phyloP scores from a whole-genome alignment of 495 filamentous ascomycete species.

The Lasiosphaeria miniovina region DNA sequence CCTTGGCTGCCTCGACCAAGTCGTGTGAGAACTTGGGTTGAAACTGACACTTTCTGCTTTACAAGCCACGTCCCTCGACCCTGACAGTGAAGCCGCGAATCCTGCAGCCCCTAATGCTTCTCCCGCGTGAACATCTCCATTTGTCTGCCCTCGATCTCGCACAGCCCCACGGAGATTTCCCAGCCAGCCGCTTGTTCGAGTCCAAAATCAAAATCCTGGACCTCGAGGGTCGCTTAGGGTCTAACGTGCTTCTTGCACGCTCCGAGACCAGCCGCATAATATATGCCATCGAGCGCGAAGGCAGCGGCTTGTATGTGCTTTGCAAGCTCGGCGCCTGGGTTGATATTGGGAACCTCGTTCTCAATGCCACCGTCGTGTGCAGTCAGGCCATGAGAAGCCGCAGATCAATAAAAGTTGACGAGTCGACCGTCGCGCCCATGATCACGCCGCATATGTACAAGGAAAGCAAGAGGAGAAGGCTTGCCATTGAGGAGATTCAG shows the following conservation, averaged over 20 bases:
- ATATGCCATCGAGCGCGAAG: conserved; percentile 72
- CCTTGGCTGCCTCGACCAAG: background rate
- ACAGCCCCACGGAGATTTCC: conserved; percentile 48
- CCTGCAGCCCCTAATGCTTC: conserved; percentile 57
- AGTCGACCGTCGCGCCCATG: conserved; percentile 20
- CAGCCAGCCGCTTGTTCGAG: conserved; percentile 54
- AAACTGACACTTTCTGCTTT: background rate
- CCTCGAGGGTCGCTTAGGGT: conserved; percentile 50
- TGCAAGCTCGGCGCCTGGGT: conserved; percentile 69
- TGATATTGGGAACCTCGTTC: conserved; percentile 46
- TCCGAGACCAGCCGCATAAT: conserved; percentile 55
- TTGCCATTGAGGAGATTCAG: conserved; percentile 54
- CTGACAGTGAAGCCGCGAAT: conserved; percentile 56
- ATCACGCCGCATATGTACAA: conserved; percentile 40
- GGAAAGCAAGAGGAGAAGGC: conserved; percentile 45
- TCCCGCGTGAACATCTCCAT: conserved; percentile 59
- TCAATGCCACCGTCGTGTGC: conserved; percentile 40
- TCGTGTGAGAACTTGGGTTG: background rate
- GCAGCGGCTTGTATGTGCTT: conserved; percentile 62
- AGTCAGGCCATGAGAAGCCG: conserved; percentile 20
- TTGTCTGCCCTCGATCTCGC: conserved; percentile 59
- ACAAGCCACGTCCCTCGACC: conserved; percentile 57
- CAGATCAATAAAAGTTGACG: conserved; percentile 10
- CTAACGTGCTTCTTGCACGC: conserved; percentile 64
- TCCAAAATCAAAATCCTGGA: conserved; percentile 62